Percentiles rank a stretch among this genome's conserved stretches.
phyloP scores from a whole-genome alignment of 225 moss, liverwort and hornwort species.

The Asterella californica region DNA sequence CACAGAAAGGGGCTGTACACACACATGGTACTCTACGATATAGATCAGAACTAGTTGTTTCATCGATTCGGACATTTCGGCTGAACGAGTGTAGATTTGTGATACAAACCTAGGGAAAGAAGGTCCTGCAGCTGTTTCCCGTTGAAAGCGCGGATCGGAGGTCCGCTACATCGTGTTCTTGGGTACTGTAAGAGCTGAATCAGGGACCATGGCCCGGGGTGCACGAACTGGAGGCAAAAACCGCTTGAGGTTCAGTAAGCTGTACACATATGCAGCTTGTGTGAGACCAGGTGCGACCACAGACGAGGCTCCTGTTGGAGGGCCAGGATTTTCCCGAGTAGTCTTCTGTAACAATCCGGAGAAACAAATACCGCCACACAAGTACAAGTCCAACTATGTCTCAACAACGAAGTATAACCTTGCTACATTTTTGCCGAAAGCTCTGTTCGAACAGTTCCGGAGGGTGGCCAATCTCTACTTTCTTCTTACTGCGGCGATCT shows the following conservation, averaged over 20 bases:
- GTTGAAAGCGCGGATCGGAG: conserved; percentile 3
- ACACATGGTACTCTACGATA: background rate
- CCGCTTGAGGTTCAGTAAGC: conserved; percentile 86
- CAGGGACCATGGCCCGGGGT: conserved; percentile 10
- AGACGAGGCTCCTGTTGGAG: conserved; percentile 65
- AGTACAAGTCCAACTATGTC: conserved; percentile 85
- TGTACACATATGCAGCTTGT: conserved; percentile 77
- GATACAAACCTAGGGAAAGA: background rate
- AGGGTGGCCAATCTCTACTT: conserved; percentile 96
- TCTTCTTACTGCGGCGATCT: conserved; percentile 69
- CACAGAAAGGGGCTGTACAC: background rate
- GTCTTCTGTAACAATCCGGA: conserved; percentile 83
- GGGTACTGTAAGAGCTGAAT: background rate
- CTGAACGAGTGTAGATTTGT: background rate
- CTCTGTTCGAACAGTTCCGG: conserved; percentile 95
- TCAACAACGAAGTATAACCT: conserved; percentile 93
- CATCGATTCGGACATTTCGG: background rate
- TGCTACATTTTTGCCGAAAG: conserved; percentile 80
- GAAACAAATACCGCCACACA: conserved; percentile 66
- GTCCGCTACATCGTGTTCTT: background rate
- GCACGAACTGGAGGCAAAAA: conserved; percentile 38
- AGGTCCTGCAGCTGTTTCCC: background rate
- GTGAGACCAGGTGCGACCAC: conserved; percentile 52
- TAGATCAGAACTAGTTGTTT: background rate
- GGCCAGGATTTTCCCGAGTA: conserved; percentile 88